Evolutionary conservation across 106 monocot species (phyloP).

Genomic region (Gastrodia elata): DNA sequence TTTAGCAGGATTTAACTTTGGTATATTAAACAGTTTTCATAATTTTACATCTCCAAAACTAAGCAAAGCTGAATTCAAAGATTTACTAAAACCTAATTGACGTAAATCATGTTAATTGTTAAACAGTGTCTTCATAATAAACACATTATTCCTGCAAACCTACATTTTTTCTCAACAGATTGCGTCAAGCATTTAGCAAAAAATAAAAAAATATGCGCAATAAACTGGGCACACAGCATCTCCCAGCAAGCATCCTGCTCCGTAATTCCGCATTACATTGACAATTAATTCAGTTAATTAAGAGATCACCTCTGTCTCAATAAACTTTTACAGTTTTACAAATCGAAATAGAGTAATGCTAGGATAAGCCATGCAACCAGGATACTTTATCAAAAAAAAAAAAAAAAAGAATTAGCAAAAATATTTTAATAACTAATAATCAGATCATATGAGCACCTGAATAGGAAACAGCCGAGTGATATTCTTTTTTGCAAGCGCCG

Average conservation of each 20-base stretch:
- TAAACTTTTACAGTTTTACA: neutral
- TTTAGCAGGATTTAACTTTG: too few species aligned
- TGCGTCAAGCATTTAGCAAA: neutral
- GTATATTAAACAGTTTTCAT: too few species aligned
- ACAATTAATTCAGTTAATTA: neutral
- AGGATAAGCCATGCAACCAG: neutral
- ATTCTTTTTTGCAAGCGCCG: slow-evolving; percentile 44
- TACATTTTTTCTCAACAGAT: neutral
- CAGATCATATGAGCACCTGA: slow-evolving; percentile 41
- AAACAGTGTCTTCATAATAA: too few species aligned
- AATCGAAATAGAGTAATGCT: too few species aligned
- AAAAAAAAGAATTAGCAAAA: neutral
- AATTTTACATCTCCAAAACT: too few species aligned
- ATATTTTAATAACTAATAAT: neutral
- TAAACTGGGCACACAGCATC: neutral
- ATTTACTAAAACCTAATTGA: too few species aligned
- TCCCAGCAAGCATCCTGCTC: neutral
- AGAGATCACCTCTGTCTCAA: neutral
- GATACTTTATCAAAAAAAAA: neutral
- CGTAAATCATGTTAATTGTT: too few species aligned
- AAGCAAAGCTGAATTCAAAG: too few species aligned
- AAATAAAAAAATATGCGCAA: neutral
- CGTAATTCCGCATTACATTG: neutral
- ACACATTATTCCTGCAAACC: neutral
- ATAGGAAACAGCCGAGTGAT: slow-evolving; percentile 89